Evolutionary conservation across 768 basidiomycete genomes (phyloP).

Genomic region (Steccherinum ochraceum): DNA sequence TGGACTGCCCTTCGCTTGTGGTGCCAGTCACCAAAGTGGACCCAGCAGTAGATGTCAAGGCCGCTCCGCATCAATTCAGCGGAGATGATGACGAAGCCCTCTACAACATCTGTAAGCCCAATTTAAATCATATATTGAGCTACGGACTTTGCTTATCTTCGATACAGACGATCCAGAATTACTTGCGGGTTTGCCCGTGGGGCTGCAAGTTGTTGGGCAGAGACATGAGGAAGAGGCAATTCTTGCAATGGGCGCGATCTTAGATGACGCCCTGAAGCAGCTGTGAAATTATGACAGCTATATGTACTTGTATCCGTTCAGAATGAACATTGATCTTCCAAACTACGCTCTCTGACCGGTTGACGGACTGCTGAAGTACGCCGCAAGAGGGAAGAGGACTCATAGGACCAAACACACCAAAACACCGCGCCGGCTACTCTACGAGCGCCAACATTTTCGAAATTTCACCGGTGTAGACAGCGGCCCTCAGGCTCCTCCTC

Average conservation of each 20-base stretch:
- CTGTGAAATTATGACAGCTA: background rate
- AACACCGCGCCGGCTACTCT: too few species aligned
- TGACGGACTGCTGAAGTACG: too few species aligned
- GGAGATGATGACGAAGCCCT: slow-evolving; percentile 32
- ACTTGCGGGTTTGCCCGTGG: slow-evolving; percentile 27
- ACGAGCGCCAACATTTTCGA: too few species aligned
- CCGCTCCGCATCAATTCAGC: slow-evolving; percentile 36
- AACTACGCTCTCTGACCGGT: too few species aligned
- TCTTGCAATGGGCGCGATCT: slow-evolving; percentile 24
- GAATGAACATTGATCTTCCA: background rate
- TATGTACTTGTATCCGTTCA: too few species aligned
- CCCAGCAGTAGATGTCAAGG: slow-evolving; percentile 42
- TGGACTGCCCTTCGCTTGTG: slow-evolving; percentile 56
- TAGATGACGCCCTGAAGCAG: slow-evolving; percentile 17
- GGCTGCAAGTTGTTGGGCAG: slow-evolving; percentile 28
- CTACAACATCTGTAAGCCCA: slow-evolving; percentile 36
- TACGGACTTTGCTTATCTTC: background rate
- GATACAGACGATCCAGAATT: slow-evolving; percentile 33
- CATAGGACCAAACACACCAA: too few species aligned
- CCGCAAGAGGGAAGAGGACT: too few species aligned
- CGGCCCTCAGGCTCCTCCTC: too few species aligned
- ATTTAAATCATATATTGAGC: slow-evolving; percentile 1
- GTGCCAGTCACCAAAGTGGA: slow-evolving; percentile 65
- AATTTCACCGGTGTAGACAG: background rate
- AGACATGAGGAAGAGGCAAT: slow-evolving; percentile 33